A percentile compares a stretch with the other conserved stretches of the same genome.
These are phyloP conservation scores for Yarrowia deformans DNA, from an alignment of 805 yeast genomes.

Conservation along the genomic window DNA sequence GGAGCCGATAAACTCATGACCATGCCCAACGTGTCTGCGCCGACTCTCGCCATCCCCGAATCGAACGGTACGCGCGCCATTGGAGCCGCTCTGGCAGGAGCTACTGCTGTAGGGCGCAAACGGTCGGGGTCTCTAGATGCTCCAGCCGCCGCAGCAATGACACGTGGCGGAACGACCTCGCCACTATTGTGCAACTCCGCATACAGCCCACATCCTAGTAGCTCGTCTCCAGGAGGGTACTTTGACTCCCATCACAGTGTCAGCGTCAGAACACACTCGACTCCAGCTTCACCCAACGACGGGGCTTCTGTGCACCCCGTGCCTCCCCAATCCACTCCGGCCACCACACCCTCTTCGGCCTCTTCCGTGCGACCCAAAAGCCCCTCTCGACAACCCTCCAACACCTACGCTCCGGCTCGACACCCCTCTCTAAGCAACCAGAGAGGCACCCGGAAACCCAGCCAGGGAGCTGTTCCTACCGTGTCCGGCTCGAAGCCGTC, in stretches of 20 bases:
- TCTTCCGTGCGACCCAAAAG: conserved; percentile 41
- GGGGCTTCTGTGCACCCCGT: neutral
- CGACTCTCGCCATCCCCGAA: conserved; percentile 11
- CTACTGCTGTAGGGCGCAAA: neutral
- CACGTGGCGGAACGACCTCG: conserved; percentile 12
- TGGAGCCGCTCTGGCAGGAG: conserved; percentile 23
- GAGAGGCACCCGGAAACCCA: conserved; percentile 37
- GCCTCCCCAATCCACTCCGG: neutral
- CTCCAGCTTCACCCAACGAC: conserved; percentile 27
- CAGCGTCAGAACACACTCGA: conserved; percentile 18
- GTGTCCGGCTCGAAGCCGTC: conserved; percentile 40
- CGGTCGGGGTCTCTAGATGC: conserved; percentile 33
- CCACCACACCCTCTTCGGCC: neutral
- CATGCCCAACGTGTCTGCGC: conserved; percentile 32
- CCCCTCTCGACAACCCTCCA: conserved; percentile 45
- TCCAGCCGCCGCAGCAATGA: neutral
- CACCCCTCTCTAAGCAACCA: conserved; percentile 41
- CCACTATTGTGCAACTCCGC: conserved; percentile 31
- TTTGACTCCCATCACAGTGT: conserved; percentile 14
- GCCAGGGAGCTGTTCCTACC: conserved; percentile 34
- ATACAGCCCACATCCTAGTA: neutral
- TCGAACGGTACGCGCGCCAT: conserved; percentile 10
- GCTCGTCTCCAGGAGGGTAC: conserved; percentile 17
- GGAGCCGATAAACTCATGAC: conserved; percentile 6
- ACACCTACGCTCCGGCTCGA: conserved; percentile 46